These are phyloP conservation scores for Gnomoniopsis smithogilvyi DNA, from an alignment of 2,329 filamentous ascomycete genomes.

Conservation along the genomic window DNA sequence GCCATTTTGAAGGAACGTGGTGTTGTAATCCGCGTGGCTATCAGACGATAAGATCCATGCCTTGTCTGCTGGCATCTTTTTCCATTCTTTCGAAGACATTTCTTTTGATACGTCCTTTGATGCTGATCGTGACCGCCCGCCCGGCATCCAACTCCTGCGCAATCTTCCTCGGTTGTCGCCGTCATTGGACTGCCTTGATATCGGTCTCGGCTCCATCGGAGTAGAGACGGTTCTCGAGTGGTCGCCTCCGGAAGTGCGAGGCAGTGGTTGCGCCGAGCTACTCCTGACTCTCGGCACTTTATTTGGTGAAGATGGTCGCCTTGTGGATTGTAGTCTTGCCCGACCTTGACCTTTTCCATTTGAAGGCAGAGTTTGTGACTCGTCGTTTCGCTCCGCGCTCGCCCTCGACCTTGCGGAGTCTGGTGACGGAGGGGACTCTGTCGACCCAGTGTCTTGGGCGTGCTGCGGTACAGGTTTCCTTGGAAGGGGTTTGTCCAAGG, in stretches of 20 bases:
- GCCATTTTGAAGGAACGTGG: conserved; percentile 45
- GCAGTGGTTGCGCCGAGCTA: conserved; percentile 44
- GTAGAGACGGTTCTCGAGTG: conserved; percentile 28
- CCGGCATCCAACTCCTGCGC: conserved; percentile 54
- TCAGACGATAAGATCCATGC: conserved; percentile 57
- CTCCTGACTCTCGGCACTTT: conserved; percentile 37
- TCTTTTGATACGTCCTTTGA: background rate
- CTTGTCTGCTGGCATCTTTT: conserved; percentile 15
- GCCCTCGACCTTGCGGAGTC: background rate
- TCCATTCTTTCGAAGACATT: conserved; percentile 34
- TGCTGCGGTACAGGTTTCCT: conserved; percentile 7
- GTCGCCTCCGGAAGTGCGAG: conserved; percentile 27
- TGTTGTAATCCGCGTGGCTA: conserved; percentile 53
- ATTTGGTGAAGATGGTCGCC: conserved; percentile 31
- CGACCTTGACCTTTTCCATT: conserved; percentile 19
- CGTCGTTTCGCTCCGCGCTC: conserved; percentile 2
- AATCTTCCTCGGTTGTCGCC: conserved; percentile 37
- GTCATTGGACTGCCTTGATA: conserved; percentile 33
- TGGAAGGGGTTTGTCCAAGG: background rate
- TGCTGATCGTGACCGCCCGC: conserved; percentile 48
- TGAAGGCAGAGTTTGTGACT: conserved; percentile 10
- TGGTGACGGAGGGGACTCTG: conserved; percentile 6
- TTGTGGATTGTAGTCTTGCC: conserved; percentile 19
- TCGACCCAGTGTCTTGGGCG: background rate
- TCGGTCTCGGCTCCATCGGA: conserved; percentile 27